These are phyloP conservation scores for Ceratocystis harringtonii DNA, from an alignment of 2,329 filamentous ascomycete species.

Conservation along the genomic window DNA sequence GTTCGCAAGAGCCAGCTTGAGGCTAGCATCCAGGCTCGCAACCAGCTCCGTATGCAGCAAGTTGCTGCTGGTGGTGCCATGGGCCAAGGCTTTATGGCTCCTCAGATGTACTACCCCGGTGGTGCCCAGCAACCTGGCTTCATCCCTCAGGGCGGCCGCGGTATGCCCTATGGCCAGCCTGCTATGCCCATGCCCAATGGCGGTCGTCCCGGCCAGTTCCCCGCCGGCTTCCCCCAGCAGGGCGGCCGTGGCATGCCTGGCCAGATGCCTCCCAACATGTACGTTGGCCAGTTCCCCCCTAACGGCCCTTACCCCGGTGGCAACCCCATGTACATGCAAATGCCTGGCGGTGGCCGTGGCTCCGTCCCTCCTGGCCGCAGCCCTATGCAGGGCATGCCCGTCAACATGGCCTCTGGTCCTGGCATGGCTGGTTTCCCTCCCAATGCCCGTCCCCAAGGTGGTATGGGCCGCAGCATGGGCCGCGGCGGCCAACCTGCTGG, in stretches of 20 bases:
- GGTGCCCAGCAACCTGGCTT: slow-evolving; percentile 56
- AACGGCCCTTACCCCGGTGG: slow-evolving; percentile 63
- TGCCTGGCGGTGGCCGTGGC: slow-evolving; percentile 50
- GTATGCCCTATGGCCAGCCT: slow-evolving; percentile 51
- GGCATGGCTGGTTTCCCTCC: slow-evolving; percentile 44
- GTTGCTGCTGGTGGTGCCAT: slow-evolving; percentile 80
- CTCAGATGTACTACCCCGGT: slow-evolving; percentile 80
- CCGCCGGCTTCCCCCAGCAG: slow-evolving; percentile 66
- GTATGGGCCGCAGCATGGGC: slow-evolving; percentile 32
- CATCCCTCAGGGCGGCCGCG: slow-evolving; percentile 48
- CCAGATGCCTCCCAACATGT: slow-evolving; percentile 77
- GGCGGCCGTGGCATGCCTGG: slow-evolving; percentile 78
- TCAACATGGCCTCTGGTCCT: slow-evolving; percentile 39
- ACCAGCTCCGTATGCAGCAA: slow-evolving; percentile 97
- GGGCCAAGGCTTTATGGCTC: slow-evolving; percentile 75
- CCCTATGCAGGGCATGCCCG: slow-evolving; percentile 60
- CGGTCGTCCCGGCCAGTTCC: slow-evolving; percentile 75
- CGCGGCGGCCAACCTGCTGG: slow-evolving; percentile 28
- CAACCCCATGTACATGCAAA: slow-evolving; percentile 67
- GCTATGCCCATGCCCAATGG: slow-evolving; percentile 58
- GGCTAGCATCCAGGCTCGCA: slow-evolving; percentile 96
- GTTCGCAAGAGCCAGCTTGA: slow-evolving; percentile 98
- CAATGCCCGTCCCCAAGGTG: slow-evolving; percentile 39
- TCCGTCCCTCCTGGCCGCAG: slow-evolving; percentile 52
- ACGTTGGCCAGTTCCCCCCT: slow-evolving; percentile 66